Base-by-base conservation (phyloP, 139 green algal genomes). In the Auxenochlorella pyrenoidosa region DNA sequence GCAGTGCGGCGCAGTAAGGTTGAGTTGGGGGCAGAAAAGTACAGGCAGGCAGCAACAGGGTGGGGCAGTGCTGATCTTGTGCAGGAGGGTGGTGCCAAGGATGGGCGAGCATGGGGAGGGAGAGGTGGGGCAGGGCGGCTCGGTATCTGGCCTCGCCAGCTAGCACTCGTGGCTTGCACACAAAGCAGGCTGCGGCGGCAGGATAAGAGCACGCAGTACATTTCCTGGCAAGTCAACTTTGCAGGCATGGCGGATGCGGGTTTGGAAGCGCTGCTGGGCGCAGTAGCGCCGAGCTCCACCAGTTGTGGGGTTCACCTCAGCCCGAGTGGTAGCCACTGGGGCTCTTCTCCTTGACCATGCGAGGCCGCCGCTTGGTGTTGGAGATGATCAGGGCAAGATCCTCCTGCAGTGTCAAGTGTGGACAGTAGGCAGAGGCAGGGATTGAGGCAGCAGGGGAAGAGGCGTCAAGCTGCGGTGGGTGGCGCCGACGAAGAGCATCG, bases 381-480 rank as follows among this genome's bases (percentile, higher is more conserved):
- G 83, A 88, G 41, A 94, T 94, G 58, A 94, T 92, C 28, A 83
- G 68, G 0, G 91, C 87, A 51, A 94, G 81, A 65, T 94, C 91
- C 83, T 94, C 91, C 91, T 93, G 91, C 88, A 71, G 68, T 32
- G 13, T 10, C 58, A 2, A 38, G 22, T 3, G 16, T 63, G 54
- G 54, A 13, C 13, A 63, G 16, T 63, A n/a, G n/a, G 18, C 36
- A 36, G 65, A 59, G 73, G 73, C 21, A 22, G 40, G 38, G 8
- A n/a, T 44, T n/a, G 18, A 22, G 2, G 63, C 2, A 34, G 63
- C 21, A 68, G 24, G 8, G 30, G 21, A 2, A 6, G 47, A 58
- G 47, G 47, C 6, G 12, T 6, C 8, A 6, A 58, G 12, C 8
- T n/a, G n/a, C n/a, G n/a, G n/a, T n/a, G n/a, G n/a, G n/a, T n/a